phyloP scores from a whole-genome alignment of 163 green algal genomes.

The Coccomyxa subellipsoidea region DNA sequence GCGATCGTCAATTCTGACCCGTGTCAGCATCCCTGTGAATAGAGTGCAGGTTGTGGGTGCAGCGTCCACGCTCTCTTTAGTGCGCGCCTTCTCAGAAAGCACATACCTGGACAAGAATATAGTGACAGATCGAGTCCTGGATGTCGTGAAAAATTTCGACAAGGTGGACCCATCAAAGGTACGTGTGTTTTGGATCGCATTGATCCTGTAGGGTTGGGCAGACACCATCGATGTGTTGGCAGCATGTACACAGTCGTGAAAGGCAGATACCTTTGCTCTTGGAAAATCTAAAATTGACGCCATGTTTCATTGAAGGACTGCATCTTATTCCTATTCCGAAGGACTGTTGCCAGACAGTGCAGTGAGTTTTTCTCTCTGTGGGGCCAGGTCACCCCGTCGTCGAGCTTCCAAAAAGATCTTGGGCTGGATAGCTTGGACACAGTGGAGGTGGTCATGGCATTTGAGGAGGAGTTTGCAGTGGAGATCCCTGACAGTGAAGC shows the following conservation, averaged over 20 bases:
- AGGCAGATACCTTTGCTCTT: too few species aligned
- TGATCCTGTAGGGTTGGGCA: conserved; percentile 6
- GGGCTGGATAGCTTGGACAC: conserved; percentile 96
- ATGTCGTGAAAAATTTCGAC: conserved; percentile 96
- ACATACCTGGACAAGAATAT: conserved; percentile 89
- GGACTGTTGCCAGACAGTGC: too few species aligned
- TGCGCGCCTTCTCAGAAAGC: conserved; percentile 46
- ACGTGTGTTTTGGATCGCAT: background rate
- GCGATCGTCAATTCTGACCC: background rate
- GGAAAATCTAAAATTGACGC: too few species aligned
- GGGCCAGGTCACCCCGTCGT: conserved; percentile 70
- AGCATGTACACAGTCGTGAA: background rate
- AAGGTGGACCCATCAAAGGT: conserved; percentile 96
- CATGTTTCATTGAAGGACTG: too few species aligned
- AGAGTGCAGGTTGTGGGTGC: background rate
- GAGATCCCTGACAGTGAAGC: conserved; percentile 98
- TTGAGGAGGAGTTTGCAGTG: conserved; percentile 99
- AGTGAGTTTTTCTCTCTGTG: too few species aligned
- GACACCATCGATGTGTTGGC: too few species aligned
- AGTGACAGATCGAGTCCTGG: conserved; percentile 87
- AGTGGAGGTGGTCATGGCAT: conserved; percentile 96
- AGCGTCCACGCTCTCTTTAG: conserved; percentile 17
- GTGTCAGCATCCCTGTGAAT: conserved; percentile 8
- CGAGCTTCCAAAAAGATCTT: conserved; percentile 91
- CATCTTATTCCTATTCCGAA: too few species aligned